Base-by-base conservation (phyloP, 345 rosid genomes). In the Citrus unshiu region DNA sequence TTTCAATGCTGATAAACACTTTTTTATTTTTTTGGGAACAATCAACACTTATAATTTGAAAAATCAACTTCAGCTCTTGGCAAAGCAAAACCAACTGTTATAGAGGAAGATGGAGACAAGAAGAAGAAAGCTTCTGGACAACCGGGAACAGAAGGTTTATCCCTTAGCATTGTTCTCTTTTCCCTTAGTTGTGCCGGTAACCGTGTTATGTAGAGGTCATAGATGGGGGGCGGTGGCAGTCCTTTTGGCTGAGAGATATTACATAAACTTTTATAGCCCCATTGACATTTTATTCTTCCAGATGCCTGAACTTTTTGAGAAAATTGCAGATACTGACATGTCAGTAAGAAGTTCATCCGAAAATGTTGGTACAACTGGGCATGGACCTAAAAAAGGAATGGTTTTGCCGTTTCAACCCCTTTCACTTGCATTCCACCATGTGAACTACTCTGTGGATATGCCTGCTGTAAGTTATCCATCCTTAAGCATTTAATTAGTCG, bases 361-460 rank as follows among this genome's bases (percentile, higher is more conserved):
- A 51, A 74, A 29, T 32, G 73, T 25, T 21, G 82, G 56, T 68
- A 75, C 69, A 62, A 76, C 32, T 6, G 75, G 40, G 67, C 60
- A 63, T 51, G 83, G 75, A 27, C 66, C 84, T 51, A 88, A 70
- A 83, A 91, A 76, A 84, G 98, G 98, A 82, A 95, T 93, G 97
- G 84, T 95, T 84, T 87, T 95, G 85, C 98, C 98, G 63, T 95
- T 91, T 83, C 90, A 89, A 73, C 94, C 97, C 16, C 95, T 95
- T 76, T 90, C 98, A 37, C 89, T 93, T 69, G 91, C 93, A 60
- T 95, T 95, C 87, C 85, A 76, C 82, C 91, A 91, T 79, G 84
- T 95, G 76, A 93, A 92, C 85, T 95, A 95, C 83, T 87, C 84
- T 64, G 98, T 95, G 22, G 93, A 91, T 75, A 92, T 95, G 98